Evolutionary conservation across 2,329 filamentous ascomycete genomes (phyloP).

Genomic region (Trichophyton verrucosum): DNA sequence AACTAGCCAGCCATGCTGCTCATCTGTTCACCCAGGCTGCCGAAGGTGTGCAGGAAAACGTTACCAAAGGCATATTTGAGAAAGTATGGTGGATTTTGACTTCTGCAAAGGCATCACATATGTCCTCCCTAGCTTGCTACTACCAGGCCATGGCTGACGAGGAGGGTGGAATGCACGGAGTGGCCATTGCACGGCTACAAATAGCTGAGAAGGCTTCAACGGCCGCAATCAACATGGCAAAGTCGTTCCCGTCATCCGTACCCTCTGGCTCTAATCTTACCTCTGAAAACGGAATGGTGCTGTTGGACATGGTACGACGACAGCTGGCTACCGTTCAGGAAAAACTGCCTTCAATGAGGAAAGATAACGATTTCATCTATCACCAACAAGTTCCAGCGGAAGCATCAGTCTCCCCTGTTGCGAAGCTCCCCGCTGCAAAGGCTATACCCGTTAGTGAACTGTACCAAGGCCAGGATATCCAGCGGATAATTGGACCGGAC

Average conservation of each 20-base stretch:
- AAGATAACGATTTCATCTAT: constrained; percentile 98
- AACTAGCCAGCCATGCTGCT: constrained; percentile 80
- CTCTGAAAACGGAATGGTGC: constrained; percentile 59
- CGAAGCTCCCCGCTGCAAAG: constrained; percentile 89
- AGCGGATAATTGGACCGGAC: constrained; percentile 90
- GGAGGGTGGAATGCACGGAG: constrained; percentile 74
- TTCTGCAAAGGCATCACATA: constrained; percentile 63
- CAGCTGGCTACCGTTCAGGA: constrained; percentile 71
- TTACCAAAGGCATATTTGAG: constrained; percentile 81
- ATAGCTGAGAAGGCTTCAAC: constrained; percentile 66
- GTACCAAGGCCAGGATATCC: constrained; percentile 94
- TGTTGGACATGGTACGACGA: constrained; percentile 73
- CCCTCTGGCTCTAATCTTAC: constrained; percentile 72
- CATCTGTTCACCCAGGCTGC: constrained; percentile 77
- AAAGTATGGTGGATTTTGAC: constrained; percentile 75
- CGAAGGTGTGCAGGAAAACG: constrained; percentile 87
- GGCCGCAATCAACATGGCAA: constrained; percentile 64
- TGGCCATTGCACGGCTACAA: constrained; percentile 70
- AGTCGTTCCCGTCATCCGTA: constrained; percentile 65
- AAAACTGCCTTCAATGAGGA: constrained; percentile 60
- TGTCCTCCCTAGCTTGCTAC: constrained; percentile 79
- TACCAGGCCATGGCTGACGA: constrained; percentile 87
- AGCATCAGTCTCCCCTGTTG: constrained; percentile 64
- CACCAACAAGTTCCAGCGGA: constrained; percentile 84
- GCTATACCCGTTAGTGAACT: constrained; percentile 93